Evolutionary conservation across 2,329 filamentous ascomycete species (phyloP).

Genomic region (Fusarium sp.): DNA sequence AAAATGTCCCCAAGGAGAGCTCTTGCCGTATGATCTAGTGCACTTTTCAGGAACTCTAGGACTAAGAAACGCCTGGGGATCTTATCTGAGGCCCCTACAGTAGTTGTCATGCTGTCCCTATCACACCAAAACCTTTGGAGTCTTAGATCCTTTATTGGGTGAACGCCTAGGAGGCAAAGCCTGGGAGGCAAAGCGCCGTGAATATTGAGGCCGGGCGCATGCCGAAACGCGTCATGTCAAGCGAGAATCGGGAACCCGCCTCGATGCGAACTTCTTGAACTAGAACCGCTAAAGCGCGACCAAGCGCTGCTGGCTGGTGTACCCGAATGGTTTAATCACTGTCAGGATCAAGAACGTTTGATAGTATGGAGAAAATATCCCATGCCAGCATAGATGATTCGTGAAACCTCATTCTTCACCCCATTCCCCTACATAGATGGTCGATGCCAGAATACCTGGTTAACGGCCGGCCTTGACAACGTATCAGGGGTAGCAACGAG

Average conservation of each 20-base stretch:
- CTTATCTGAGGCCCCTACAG: not conserved
- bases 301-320: not conserved
- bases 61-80: too few species aligned
- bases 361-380: not conserved
- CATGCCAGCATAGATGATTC: not conserved
- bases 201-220: too few species aligned
- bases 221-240: not conserved
- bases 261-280: not conserved
- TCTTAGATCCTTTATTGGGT: not conserved
- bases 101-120: not conserved
- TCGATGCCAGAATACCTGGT: not conserved
- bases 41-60: too few species aligned
- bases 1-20: too few species aligned
- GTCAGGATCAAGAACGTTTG: not conserved
- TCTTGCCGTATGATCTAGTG: too few species aligned
- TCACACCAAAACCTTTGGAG: not conserved
- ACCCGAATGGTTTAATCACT: not conserved
- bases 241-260: too few species aligned
- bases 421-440: too few species aligned
- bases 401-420: not conserved
- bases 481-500: rapidly evolving
- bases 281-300: not conserved
- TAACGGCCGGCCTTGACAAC: not conserved
- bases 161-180: too few species aligned
- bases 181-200: not conserved